Base-by-base conservation (phyloP, 352 stramenopile genomes). In the Saprolegnia diclina region DNA sequence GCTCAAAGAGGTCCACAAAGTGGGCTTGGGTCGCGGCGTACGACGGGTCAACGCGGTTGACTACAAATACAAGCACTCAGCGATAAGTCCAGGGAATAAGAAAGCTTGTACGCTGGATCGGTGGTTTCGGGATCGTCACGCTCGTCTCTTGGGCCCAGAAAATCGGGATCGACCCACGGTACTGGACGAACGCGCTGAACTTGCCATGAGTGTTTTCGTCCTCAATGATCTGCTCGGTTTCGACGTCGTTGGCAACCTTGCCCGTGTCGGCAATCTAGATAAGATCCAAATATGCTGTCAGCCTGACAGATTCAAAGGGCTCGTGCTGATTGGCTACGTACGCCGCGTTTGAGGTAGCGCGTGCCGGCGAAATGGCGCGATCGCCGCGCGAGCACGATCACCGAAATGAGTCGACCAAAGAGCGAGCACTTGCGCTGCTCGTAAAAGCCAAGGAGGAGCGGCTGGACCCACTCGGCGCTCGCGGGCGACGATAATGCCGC, bases 71-170 rank as follows among this genome's bases (percentile, higher is more conserved):
- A n/a, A n/a, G n/a, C n/a, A n/a, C n/a, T 35, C 0, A 50, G 26
- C 14, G 55, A 26, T 56, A 53, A 40, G 4, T 22, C 45, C 38
- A 70, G 22, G 4, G 29, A 1, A 67, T 19, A 19, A 5, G 32
- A 26, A 46, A 14, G 14, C 10, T 19, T 76, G 16, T 74, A 86
- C 79, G 78, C 26, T 94, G 88, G 50, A 99, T 99, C 0, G 97
- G 96, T 4, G 97, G 97, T 73, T 99, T 99, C 1, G 97, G 97
- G 54, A 99, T 89, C 7, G 96, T 98, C 6, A 98, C 94, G 38
- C 85, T 98, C 5, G 91, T 98, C 71, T 99, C 96, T 77, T 99
- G 98, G 0, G 95, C 98, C 98, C 98, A 99, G 74, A 98, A 99
- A 0, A 98, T 98, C n/a, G 98, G 98, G 76, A 99, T 99, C 4